Evolutionary conservation across 75 land plant species (phyloP), one percentile per base, ranked within the genome.

Genomic region (Ceratopteris richardii): DNA sequence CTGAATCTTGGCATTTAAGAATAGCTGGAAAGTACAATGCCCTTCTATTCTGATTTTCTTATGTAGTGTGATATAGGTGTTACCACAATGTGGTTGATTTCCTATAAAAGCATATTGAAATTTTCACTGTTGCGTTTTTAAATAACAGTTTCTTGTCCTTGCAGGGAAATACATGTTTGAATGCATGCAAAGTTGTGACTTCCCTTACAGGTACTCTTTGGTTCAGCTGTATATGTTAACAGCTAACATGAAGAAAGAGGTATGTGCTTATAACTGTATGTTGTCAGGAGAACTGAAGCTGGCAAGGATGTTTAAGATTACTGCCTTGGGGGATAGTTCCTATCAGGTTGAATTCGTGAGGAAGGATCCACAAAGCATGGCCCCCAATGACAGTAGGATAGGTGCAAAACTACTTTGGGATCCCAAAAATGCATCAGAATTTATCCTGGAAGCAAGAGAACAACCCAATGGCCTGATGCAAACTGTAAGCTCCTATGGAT

Each of bases 291-390:
- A 43, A 14, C 16, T 61, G 30, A 44, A 43, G 36, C 37, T 63
- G 18, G 36, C 18, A n/a, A 26, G 5, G 19, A 6, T 53, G n/a
- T 63, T 63, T 51, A 30, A 63, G 33, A 59, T 63, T 16, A 16
- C 30, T 63, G 66, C 61, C 17, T 29, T n/a, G n/a, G 3, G 1
- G 14, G 66, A 63, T 31, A 61, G 66, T 1, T 54, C 66, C 11
- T 23, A 16, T 10, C 52, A 31, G 44, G 39, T 63, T 22, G 37
- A 33, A 33, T 9, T 33, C 9, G 9, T 33, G 9, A 33, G 9
- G 9, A 33, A 33, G 37, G 37, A 33, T 33, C 37, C 37, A 33
- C 37, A 33, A 33, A 33, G 9, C 9, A 33, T 33, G 7, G 37
- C 37, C 31, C 44, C 9, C 7, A 11, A 2, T n/a, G 37, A 51